Evolutionary conservation across 306 rosid genomes (phyloP), one percentile per base, ranked within the genome.

Genomic region (Sindora glabra): DNA sequence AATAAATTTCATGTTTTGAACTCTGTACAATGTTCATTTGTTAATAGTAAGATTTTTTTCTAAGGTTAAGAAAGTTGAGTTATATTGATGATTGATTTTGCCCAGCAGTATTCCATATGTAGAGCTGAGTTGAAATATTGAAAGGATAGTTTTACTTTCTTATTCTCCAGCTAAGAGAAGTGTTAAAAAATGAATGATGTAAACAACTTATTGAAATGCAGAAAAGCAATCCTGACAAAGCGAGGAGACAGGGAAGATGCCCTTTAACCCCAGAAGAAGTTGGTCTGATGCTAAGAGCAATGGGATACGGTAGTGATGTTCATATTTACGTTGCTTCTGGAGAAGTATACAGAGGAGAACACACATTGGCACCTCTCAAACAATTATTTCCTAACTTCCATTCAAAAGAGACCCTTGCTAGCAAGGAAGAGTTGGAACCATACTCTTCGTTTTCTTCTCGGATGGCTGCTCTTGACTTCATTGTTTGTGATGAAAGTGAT

Each of bases 251-350:
- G 69, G 97, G 99, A 58, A 94, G 61, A 79, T 94, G 99, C 73
- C 99, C 99, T 40, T 87, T 94, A 45, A 94, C 99, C 60, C 99
- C 99, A 13, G 97, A 86, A 82, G 99, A 94, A 83, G 99, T 89
- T 55, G 99, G 97, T 75, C 84, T 94, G 75, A 89, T 94, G 99
- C 77, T 94, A 48, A 89, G 99, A 80, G 99, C 90, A 3, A 70
- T 94, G 65, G 99, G 99, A 22, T 94, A 89, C 84, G 91, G 89
- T 50, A 81, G 83, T 34, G 87, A 86, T 46, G 86, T 89, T 79
- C 97, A 94, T 67, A 84, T 94, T 51, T 94, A 94, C 62, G 99
- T 94, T 44, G 99, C 99, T 61, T 94, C 97, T 41, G 99, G 97
- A 46, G 95, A 82, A 63, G 94, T 94, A 51, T 94, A 94, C 73